phyloP scores from a whole-genome alignment of 2,329 filamentous ascomycete species.

The Verticillium longisporum region DNA sequence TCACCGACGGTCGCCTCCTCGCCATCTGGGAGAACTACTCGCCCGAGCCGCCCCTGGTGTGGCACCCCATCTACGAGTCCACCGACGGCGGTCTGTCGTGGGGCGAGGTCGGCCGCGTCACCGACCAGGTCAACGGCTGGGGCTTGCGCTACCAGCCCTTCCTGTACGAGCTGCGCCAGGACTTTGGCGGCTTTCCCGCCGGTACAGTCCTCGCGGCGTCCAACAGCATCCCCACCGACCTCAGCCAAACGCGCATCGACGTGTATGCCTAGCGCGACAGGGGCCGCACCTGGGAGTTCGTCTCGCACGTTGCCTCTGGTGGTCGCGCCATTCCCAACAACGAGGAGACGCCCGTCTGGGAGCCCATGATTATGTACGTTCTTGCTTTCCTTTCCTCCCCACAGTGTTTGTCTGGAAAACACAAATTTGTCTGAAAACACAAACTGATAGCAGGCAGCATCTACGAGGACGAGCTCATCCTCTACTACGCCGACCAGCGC shows the following conservation, averaged over 20 bases:
- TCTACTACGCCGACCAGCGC: constrained; percentile 68
- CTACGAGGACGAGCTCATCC: constrained; percentile 51
- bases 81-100: constrained; percentile 52
- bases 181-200: constrained; percentile 48
- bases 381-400: constrained; percentile 2
- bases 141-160: constrained; percentile 65
- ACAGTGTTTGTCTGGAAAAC: no score
- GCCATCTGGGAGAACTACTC: constrained; percentile 52
- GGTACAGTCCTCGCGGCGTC: constrained; percentile 60
- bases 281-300: constrained; percentile 59
- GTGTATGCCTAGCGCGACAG: constrained; percentile 58
- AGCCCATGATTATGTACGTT: constrained; percentile 47
- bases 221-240: constrained; percentile 51
- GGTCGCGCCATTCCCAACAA: constrained; percentile 57
- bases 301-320: constrained; percentile 58
- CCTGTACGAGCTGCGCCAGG: constrained; percentile 54
- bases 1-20: constrained; percentile 21
- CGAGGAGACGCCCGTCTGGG: constrained; percentile 64
- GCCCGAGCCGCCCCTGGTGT: constrained; percentile 46
- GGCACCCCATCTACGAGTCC: constrained; percentile 48
- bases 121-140: constrained; percentile 57
- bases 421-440: no score
- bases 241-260: constrained; percentile 60
- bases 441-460: constrained; percentile 18
- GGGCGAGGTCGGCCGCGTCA: constrained; percentile 55